Evolutionary conservation across 2,329 filamentous ascomycete species (phyloP), one percentile per base, ranked within the genome.

Genomic region (Cercospora canescens): DNA sequence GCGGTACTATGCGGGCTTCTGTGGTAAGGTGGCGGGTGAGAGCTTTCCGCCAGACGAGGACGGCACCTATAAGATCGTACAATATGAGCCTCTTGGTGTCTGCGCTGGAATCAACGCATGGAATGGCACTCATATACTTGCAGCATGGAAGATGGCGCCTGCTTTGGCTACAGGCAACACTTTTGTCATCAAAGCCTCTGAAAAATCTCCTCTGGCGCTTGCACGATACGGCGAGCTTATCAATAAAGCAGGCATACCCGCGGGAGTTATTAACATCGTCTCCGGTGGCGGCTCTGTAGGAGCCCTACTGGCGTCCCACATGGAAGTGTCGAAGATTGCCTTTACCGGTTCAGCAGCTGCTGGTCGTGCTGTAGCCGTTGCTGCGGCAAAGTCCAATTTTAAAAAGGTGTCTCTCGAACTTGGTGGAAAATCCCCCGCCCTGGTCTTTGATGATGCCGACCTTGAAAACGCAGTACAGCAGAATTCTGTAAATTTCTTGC

Each of bases 51-150:
- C 45, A 48, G 45, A 48, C 45, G 45, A 48, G 4, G 45, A 48
- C 7, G 62, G 55, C 21, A 57, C 56, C 34, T 54, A 60, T 21
- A 58, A 73, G 69, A 71, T 74, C 39, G 67, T 72, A 0, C 78
- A 79, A 57, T 80, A 81, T 67, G 88, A 94, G 78, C 91, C 91
- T 2, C 80, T 94, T 45, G 92, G 92, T 50, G 91, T 94, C 0
- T 91, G 90, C 71, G 91, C 86, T 5, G 85, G 87, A 77, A 93
- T 93, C 69, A 91, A 79, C 16, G 78, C 71, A 68, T 94, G 58
- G 58, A 60, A 60, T 16, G 58, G 39, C 21, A 60, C 26, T 34
- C 39, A 48, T 50, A 35, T 60, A 4, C 34, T 60, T 26, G 39
- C 41, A 32, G 58, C 58, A n/a, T 60, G 58, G 58, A 60, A 60